These are phyloP conservation scores for Lactarius trivialis DNA, from an alignment of 768 basidiomycete genomes.

Conservation along the genomic window DNA sequence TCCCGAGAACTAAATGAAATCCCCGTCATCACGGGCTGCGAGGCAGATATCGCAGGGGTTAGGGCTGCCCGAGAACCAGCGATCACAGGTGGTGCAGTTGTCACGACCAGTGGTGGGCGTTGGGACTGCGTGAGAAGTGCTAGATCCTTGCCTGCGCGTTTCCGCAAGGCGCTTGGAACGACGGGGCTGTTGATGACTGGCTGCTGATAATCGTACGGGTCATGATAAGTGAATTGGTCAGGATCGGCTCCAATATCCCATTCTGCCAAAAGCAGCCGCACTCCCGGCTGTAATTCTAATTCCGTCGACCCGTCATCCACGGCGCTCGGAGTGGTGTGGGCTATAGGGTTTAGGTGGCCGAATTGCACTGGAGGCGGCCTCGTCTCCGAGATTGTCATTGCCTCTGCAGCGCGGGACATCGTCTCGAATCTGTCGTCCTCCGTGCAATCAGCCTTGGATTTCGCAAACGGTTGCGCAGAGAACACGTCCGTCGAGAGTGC, in stretches of 20 bases:
- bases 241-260: conserved; percentile 58
- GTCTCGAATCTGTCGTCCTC: conserved; percentile 40
- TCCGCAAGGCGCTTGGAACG: background rate
- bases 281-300: conserved; percentile 38
- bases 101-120: background rate
- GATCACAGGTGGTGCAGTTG: background rate
- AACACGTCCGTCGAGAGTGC: conserved; percentile 52
- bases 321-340: conserved; percentile 13
- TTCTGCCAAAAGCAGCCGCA: conserved; percentile 57
- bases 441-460: conserved; percentile 13
- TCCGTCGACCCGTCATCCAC: background rate
- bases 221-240: conserved; percentile 42
- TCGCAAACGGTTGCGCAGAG: conserved; percentile 39
- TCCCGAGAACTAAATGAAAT: background rate
- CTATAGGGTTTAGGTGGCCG: conserved; percentile 52
- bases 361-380: conserved; percentile 56
- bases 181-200: background rate
- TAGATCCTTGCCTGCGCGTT: background rate
- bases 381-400: conserved; percentile 42
- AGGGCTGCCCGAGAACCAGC: background rate
- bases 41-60: background rate
- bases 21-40: background rate
- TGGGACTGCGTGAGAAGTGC: background rate
- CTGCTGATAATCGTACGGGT: conserved; percentile 42
- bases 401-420: conserved; percentile 47